These are phyloP conservation scores for Silene noctiflora DNA, from an alignment of 179 eudicot species.

Conservation along the genomic window DNA sequence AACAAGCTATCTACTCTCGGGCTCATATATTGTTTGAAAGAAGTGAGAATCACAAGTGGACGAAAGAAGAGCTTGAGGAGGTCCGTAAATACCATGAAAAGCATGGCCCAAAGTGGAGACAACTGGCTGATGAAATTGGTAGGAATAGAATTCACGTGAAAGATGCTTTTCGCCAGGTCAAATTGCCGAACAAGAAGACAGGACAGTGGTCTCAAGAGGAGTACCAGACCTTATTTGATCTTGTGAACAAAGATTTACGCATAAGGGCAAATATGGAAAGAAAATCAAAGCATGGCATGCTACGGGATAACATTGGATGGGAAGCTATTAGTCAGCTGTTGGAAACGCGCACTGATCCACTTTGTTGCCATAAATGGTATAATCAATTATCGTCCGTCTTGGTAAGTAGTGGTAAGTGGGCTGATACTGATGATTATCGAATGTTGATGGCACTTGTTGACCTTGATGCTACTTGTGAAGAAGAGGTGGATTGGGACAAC, in stretches of 20 bases:
- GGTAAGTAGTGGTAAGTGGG: conserved; percentile 51
- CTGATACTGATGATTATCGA: conserved; percentile 48
- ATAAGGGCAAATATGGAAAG: conserved; percentile 36
- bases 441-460: conserved; percentile 44
- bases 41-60: conserved; percentile 41
- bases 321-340: conserved; percentile 44
- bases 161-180: conserved; percentile 44
- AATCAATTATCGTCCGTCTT: conserved; percentile 41
- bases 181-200: conserved; percentile 28
- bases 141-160: conserved; percentile 47
- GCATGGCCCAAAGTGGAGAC: conserved; percentile 44
- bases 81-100: conserved; percentile 27
- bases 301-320: conserved; percentile 59
- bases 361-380: conserved; percentile 57
- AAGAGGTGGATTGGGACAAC: conserved; percentile 74
- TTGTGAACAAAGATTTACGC: conserved; percentile 48
- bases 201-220: conserved; percentile 58
- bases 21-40: conserved; percentile 47
- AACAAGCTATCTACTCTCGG: conserved; percentile 30
- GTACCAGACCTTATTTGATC: conserved; percentile 41
- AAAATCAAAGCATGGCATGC: conserved; percentile 49
- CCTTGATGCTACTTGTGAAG: conserved; percentile 59
- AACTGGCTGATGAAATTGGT: conserved; percentile 43
- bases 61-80: conserved; percentile 42
- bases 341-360: conserved; percentile 30